Conservation (phyloP, 1,284 basidiomycete genomes). For the Taiwanofungus camphoratus region DNA sequence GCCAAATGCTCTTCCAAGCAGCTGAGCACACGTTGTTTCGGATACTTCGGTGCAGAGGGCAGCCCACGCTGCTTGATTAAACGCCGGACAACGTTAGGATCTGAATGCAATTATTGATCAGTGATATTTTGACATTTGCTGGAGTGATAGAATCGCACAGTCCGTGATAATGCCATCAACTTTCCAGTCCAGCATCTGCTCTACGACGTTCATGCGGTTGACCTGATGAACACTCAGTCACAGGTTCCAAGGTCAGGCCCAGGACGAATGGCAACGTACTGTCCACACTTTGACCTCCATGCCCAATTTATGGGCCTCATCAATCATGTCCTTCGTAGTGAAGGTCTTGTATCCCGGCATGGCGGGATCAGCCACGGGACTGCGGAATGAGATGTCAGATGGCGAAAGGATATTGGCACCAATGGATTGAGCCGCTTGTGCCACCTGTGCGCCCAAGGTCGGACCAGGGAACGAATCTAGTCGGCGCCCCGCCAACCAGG, state of each 20-base stretch:
- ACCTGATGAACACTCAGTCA: slow-evolving; percentile 31
- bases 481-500: slow-evolving; percentile 60
- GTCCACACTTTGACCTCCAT: slow-evolving; percentile 70
- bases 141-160: slow-evolving; percentile 28
- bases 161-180: slow-evolving; percentile 74
- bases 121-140: background rate
- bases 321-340: slow-evolving; percentile 63
- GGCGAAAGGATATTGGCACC: slow-evolving; percentile 68
- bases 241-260: background rate
- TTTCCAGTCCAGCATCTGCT: slow-evolving; percentile 51
- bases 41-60: slow-evolving; percentile 46
- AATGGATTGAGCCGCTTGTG: slow-evolving; percentile 64
- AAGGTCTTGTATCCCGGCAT: slow-evolving; percentile 49
- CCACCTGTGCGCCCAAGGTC: slow-evolving; percentile 46
- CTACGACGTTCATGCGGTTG: slow-evolving; percentile 53
- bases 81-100: slow-evolving; percentile 50
- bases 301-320: slow-evolving; percentile 56
- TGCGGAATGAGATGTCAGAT: slow-evolving; percentile 36
- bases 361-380: slow-evolving; percentile 39
- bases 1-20: slow-evolving; percentile 47
- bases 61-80: slow-evolving; percentile 45
- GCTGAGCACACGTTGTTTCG: slow-evolving; percentile 48
- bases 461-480: slow-evolving; percentile 53
- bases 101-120: slow-evolving; percentile 19
- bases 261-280: slow-evolving; percentile 33